Conservation (phyloP, 1,284 basidiomycete species). For the Sporisorium scitamineum region DNA sequence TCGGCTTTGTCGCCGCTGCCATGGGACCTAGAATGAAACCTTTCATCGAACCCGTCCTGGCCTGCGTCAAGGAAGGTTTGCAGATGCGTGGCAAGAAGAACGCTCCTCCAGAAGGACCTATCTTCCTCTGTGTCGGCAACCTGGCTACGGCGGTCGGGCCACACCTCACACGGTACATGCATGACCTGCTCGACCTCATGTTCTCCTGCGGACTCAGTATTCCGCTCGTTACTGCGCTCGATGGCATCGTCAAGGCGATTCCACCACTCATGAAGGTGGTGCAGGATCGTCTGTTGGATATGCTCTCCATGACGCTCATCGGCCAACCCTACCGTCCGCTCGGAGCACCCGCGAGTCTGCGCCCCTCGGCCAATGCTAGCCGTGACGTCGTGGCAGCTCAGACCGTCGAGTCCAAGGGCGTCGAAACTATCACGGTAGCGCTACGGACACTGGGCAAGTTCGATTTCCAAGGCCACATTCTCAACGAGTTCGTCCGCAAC, state of each 20-base stretch:
- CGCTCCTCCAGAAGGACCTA: constrained; percentile 90
- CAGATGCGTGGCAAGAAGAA: constrained; percentile 90
- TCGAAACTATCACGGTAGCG: constrained; percentile 84
- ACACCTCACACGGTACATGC: constrained; percentile 92
- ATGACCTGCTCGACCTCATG: constrained; percentile 97
- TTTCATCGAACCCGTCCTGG: constrained; percentile 92
- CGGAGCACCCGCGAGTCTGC: constrained; percentile 50
- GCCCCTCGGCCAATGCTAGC: constrained; percentile 42
- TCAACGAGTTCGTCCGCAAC: constrained; percentile 95
- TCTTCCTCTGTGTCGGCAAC: constrained; percentile 98
- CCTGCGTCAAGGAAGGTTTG: constrained; percentile 87
- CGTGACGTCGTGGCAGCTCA: constrained; percentile 49
- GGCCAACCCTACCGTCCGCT: constrained; percentile 65
- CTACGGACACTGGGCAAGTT: constrained; percentile 89
- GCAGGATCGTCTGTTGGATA: constrained; percentile 76
- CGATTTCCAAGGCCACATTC: constrained; percentile 86
- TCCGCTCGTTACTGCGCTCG: constrained; percentile 85
- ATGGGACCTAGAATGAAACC: constrained; percentile 95
- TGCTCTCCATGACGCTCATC: constrained; percentile 64
- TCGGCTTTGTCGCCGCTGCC: constrained; percentile 92
- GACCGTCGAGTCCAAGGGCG: constrained; percentile 73
- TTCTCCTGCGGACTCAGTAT: constrained; percentile 94
- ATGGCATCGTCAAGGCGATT: constrained; percentile 87
- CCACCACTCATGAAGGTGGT: constrained; percentile 91
- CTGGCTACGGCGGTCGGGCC: constrained; percentile 94